Conservation (phyloP, 2,329 filamentous ascomycete species). For the Ophiostoma sp. region DNA sequence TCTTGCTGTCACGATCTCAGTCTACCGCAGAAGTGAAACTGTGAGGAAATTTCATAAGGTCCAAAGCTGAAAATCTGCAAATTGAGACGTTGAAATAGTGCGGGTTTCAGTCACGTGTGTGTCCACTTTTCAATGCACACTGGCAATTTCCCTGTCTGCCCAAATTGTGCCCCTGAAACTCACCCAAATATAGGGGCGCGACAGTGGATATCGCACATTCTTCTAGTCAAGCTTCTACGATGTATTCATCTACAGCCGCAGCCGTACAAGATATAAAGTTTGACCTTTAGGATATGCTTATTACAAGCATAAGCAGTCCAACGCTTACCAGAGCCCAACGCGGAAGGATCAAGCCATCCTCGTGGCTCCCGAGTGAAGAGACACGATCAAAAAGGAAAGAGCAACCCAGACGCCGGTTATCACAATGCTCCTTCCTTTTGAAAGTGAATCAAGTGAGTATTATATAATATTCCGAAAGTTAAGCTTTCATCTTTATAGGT, state of each 20-base stretch:
- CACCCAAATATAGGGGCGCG: background rate
- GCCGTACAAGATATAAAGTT: background rate
- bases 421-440: background rate
- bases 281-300: background rate
- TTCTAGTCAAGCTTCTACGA: background rate
- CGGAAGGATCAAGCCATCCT: background rate
- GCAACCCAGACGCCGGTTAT: background rate
- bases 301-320: background rate
- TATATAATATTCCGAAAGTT: background rate
- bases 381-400: background rate
- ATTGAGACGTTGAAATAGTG: background rate
- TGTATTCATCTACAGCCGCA: background rate
- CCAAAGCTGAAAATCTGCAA: background rate
- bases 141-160: background rate
- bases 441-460: background rate
- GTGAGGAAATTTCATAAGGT: background rate
- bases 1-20: background rate
- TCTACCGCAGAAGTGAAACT: background rate
- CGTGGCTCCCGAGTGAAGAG: background rate
- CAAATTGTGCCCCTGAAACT: background rate
- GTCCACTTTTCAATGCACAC: background rate
- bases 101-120: background rate
- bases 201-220: slow-evolving; percentile 9
- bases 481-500: background rate
- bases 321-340: background rate